Evolutionary conservation across 805 yeast species (phyloP).

Genomic region (Candida suzukii): DNA sequence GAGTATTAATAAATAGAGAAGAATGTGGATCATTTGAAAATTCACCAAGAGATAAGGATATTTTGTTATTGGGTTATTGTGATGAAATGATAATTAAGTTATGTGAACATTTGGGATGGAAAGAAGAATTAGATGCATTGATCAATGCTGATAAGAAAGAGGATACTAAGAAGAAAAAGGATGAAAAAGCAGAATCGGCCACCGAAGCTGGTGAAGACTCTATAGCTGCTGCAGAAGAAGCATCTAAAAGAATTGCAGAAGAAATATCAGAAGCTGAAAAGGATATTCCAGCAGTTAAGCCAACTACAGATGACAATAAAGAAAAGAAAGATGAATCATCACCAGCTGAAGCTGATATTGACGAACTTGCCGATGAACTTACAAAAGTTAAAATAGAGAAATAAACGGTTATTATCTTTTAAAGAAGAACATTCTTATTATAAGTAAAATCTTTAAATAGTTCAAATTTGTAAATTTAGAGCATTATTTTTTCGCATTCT

Average conservation of each 20-base stretch:
- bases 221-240: constrained; percentile 14
- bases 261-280: constrained; percentile 19
- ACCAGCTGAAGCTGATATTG: constrained; percentile 5
- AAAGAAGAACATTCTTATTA: too few species aligned
- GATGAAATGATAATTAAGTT: constrained; percentile 56
- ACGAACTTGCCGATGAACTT: constrained; percentile 13
- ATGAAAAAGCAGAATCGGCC: constrained; percentile 5
- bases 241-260: constrained; percentile 18
- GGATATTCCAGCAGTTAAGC: constrained; percentile 2
- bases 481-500: too few species aligned
- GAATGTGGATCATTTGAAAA: constrained; percentile 64
- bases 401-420: background rate
- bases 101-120: constrained; percentile 59
- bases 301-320: background rate
- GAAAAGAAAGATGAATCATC: too few species aligned
- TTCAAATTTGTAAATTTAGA: too few species aligned
- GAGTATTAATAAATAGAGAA: constrained; percentile 73
- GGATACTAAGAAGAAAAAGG: constrained; percentile 4
- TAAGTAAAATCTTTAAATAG: too few species aligned
- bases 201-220: constrained; percentile 5
- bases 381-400: constrained; percentile 8
- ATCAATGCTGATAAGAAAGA: constrained; percentile 20
- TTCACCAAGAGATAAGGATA: constrained; percentile 51
- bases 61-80: constrained; percentile 53
- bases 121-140: constrained; percentile 39